These are phyloP conservation scores for Apiospora saccharicola DNA, from an alignment of 2,329 filamentous ascomycete genomes.

Conservation along the genomic window DNA sequence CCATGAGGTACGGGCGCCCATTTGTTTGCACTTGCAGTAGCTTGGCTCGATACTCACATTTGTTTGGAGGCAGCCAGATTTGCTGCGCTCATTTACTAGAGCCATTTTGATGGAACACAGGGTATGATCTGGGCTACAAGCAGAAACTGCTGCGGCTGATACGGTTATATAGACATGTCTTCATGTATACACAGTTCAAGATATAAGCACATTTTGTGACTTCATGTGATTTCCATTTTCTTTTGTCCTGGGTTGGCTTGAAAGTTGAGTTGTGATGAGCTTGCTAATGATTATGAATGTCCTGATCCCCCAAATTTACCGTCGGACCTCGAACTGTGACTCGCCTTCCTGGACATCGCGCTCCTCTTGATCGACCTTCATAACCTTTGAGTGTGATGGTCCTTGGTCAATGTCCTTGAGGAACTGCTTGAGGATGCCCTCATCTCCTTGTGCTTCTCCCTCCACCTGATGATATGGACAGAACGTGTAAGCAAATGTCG, in stretches of 20 bases:
- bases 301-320: conserved; percentile 32
- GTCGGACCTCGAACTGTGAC: conserved; percentile 66
- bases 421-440: conserved; percentile 71
- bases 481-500: not conserved
- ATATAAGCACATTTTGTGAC: not conserved
- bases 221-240: not conserved
- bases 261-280: not conserved
- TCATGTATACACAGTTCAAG: conserved; percentile 1
- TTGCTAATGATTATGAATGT: not conserved
- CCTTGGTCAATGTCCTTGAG: conserved; percentile 79
- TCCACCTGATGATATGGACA: conserved; percentile 67
- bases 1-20: not conserved
- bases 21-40: not conserved
- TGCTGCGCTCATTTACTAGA: conserved; percentile 8
- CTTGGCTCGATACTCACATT: not conserved
- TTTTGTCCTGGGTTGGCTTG: not conserved
- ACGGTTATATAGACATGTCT: conserved; percentile 16
- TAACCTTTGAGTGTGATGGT: conserved; percentile 75
- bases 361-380: conserved; percentile 74
- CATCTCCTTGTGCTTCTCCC: conserved; percentile 84
- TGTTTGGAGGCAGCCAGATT: not conserved
- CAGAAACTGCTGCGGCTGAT: conserved; percentile 4
- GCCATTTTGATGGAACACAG: not conserved
- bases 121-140: not conserved
- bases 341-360: conserved; percentile 73